Evolutionary conservation across 495 filamentous ascomycete genomes (phyloP).

Genomic region (Penicillium antarcticum): DNA sequence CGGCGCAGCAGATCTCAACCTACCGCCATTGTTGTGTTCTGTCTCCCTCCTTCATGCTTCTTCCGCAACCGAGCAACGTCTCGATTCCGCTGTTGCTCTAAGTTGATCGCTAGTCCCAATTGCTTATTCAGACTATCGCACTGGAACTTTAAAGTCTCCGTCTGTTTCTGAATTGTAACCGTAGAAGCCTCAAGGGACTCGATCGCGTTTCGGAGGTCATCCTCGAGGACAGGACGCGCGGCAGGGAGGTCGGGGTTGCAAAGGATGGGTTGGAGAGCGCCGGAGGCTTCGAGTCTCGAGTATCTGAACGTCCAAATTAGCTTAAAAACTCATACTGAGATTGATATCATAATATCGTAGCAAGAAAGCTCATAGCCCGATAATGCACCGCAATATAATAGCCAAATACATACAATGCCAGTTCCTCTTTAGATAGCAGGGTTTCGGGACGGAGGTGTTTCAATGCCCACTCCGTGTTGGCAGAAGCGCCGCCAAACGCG

Average conservation of each 20-base stretch:
- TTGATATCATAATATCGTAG: too few species aligned
- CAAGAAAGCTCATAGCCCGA: too few species aligned
- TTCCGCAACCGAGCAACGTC: conserved; percentile 31
- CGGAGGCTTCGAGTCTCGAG: conserved; percentile 29
- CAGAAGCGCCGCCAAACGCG: conserved; percentile 21
- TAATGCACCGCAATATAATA: too few species aligned
- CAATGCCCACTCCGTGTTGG: conserved; percentile 31
- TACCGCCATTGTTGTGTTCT: conserved; percentile 35
- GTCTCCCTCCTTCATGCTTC: conserved; percentile 37
- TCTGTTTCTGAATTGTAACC: conserved; percentile 32
- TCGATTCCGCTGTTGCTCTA: conserved; percentile 19
- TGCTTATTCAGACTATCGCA: conserved; percentile 27
- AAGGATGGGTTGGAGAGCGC: conserved; percentile 27
- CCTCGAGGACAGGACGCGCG: conserved; percentile 38
- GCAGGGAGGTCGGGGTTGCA: conserved; percentile 21
- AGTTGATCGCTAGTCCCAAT: conserved; percentile 20
- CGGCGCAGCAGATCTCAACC: background rate
- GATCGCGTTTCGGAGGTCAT: conserved; percentile 38
- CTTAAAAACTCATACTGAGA: background rate
- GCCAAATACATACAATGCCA: conserved; percentile 25
- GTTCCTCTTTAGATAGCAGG: conserved; percentile 41
- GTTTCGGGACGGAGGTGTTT: conserved; percentile 32
- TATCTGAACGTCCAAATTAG: conserved; percentile 24
- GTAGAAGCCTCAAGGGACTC: conserved; percentile 36
- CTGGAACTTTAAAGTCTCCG: conserved; percentile 27